These are phyloP conservation scores for Naganishia sp. DNA, from an alignment of 1,284 basidiomycete genomes.

Conservation along the genomic window DNA sequence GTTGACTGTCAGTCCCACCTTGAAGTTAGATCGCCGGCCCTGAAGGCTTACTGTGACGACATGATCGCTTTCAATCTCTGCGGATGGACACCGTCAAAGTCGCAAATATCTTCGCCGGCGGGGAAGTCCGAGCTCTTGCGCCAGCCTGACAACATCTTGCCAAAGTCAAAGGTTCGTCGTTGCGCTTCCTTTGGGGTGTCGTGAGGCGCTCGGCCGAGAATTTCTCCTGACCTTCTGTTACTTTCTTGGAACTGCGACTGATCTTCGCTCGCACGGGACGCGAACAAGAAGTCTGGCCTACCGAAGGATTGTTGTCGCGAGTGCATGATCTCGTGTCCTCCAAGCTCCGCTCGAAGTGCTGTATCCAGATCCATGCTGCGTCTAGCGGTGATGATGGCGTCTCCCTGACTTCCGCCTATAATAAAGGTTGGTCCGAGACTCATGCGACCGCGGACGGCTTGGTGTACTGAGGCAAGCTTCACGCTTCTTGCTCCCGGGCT, in stretches of 20 bases:
- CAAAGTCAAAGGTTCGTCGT: conserved; percentile 32
- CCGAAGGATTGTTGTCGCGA: neutral
- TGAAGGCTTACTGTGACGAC: conserved; percentile 14
- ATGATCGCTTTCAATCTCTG: conserved; percentile 10
- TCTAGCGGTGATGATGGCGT: conserved; percentile 28
- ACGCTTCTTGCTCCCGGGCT: conserved; percentile 32
- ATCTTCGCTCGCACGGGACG: conserved; percentile 15
- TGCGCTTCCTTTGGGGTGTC: conserved; percentile 2
- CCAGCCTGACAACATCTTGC: conserved; percentile 18
- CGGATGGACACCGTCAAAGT: conserved; percentile 2
- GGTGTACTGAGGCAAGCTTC: conserved; percentile 29
- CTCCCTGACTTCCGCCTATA: conserved; percentile 31
- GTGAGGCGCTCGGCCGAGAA: neutral
- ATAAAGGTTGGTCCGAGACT: conserved; percentile 29
- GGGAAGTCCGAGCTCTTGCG: neutral
- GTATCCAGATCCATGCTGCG: conserved; percentile 14
- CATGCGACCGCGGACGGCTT: conserved; percentile 29
- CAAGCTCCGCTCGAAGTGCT: conserved; percentile 10
- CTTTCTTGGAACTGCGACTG: conserved; percentile 15
- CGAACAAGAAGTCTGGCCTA: neutral
- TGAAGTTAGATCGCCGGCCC: too few relatives aligned
- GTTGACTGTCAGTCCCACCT: neutral
- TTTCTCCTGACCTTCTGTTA: conserved; percentile 14
- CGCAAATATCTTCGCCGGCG: neutral
- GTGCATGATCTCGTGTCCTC: neutral